Conservation (phyloP, 495 filamentous ascomycete species). For the Hyphodiscus hymeniophilus region DNA sequence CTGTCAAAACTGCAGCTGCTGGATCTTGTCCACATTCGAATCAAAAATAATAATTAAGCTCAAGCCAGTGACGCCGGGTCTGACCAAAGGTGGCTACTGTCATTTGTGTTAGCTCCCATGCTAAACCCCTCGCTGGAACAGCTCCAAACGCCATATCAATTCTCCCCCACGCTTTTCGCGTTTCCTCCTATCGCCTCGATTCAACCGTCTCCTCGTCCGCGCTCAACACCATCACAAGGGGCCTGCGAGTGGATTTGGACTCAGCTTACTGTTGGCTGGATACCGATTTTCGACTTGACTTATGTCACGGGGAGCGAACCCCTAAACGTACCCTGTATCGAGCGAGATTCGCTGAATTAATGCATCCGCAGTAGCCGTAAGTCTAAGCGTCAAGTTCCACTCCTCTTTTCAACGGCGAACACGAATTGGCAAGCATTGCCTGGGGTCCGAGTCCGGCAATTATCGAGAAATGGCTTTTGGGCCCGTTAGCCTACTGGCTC, state of each 20-base stretch:
- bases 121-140: no score
- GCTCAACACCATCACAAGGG: no score
- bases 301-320: neutral
- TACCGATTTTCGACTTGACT: no score
- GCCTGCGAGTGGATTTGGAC: no score
- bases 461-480: constrained; percentile 2
- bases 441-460: constrained; percentile 5
- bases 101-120: no score
- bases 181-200: no score
- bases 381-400: neutral
- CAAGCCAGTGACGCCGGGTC: neutral
- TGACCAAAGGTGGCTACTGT: no score
- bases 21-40: neutral
- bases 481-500: constrained; percentile 4
- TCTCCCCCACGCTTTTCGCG: no score
- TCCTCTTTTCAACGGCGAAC: neutral
- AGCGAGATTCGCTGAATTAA: neutral
- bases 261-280: no score
- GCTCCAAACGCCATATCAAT: no score
- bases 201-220: no score
- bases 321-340: neutral
- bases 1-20: neutral
- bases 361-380: neutral
- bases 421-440: neutral
- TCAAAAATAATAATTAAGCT: neutral